Base-by-base conservation (phyloP, 2,329 filamentous ascomycete species). In the Paraconiothyrium brasiliense region DNA sequence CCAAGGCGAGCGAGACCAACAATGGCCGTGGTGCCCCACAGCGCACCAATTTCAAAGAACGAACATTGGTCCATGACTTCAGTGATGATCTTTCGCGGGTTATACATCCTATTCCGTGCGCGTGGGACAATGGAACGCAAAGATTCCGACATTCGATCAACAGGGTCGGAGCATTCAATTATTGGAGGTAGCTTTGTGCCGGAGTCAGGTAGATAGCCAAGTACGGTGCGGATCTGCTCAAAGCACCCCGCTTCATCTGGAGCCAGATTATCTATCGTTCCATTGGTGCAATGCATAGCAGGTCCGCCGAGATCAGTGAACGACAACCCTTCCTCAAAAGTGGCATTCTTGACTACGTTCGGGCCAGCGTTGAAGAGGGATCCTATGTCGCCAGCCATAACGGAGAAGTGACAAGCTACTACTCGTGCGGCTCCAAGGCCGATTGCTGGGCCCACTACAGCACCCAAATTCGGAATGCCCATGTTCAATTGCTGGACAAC, bases 181-280 rank as follows among this genome's bases (percentile, higher is more conserved):
- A 79, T 73, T 0, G 87, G 87, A 7, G 88, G 87, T 3, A 85
- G 71, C 35, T 85, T 81, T 2, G 80, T 82, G 0, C 87, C 87
- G 35, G 79, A 85, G 63, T 88, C 85, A 1, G 88, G 87, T 1
- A 90, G 76, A 64, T 85, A 90, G 27, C 80, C 76, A 22, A 90
- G 70, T 0, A 90, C 83, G 0, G 81, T 85, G 1, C 86, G 79
- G 4, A 90, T 71, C 71, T 90, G 88, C 66, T 86, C 83, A 61
- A 89, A 89, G 63, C 86, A 88, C 43, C 84, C 86, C n/a, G 80
- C 79, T 71, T 90, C 87, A 61, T 87, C 84, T 4, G 81, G 79
- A 0, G 87, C 87, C 2, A 89, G 78, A 57, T 90, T 90, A 62
- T 90, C 88, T 52, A 90, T 89, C 0, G 87, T 90, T 0, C 88